These are phyloP conservation scores for Venturia carpophila DNA, from an alignment of 2,329 filamentous ascomycete species.

Conservation along the genomic window DNA sequence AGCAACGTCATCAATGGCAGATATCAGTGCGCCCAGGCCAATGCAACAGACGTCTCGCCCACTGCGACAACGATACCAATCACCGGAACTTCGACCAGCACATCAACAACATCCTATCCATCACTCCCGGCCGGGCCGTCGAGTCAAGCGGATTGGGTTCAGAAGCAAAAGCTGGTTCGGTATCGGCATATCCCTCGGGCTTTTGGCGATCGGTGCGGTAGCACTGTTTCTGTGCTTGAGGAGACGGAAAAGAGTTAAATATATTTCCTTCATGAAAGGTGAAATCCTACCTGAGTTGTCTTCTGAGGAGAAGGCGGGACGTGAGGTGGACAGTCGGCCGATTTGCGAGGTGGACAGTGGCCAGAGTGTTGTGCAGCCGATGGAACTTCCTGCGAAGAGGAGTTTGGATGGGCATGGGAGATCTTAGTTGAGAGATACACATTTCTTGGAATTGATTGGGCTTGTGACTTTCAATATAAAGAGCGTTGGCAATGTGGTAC, in stretches of 20 bases:
- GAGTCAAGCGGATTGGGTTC: neutral
- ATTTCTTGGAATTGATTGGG: no score
- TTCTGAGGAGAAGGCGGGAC: neutral
- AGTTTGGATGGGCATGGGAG: neutral
- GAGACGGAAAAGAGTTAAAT: neutral
- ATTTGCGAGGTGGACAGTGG: neutral
- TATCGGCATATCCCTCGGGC: neutral
- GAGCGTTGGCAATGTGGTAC: no score
- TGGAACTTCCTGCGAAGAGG: neutral
- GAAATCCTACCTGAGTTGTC: neutral
- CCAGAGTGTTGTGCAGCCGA: no score
- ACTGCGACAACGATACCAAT: neutral
- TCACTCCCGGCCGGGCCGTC: neutral
- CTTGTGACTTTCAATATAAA: no score
- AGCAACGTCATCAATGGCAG: slow-evolving; percentile 37
- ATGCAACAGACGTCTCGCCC: slow-evolving; percentile 30
- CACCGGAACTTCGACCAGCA: neutral
- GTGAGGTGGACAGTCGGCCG: neutral
- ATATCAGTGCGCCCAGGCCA: slow-evolving; percentile 35
- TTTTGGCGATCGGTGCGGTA: neutral
- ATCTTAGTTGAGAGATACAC: no score
- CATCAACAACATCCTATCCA: neutral
- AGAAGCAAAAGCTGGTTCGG: neutral
- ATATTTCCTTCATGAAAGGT: neutral
- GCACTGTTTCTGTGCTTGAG: neutral